Evolutionary conservation across 371 early-diverging fungal genomes (phyloP), one percentile per base, ranked within the genome.

Genomic region (Funneliformis caledonium): DNA sequence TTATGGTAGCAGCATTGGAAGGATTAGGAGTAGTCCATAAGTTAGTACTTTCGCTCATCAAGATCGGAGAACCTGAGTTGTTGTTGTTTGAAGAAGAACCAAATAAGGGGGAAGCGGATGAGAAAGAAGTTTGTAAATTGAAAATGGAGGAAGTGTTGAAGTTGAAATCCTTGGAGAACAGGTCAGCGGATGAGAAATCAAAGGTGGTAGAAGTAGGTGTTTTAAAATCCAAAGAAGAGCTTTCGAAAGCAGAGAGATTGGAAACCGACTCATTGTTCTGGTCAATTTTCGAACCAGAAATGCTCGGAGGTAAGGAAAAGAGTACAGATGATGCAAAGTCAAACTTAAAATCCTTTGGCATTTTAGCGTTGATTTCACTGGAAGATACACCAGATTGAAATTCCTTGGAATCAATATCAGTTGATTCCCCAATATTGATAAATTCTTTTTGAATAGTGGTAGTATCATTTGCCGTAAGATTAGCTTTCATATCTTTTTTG

Each of bases 101-200:
- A 73, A 56, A 50, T 48, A 72, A 72, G 52, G 72, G 72, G 70
- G 64, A 22, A 62, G 42, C 33, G 42, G 59, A 60, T 60, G 76
- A 75, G 48, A 61, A 60, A 37, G 76, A 60, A 37, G 42, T 77
- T 77, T 19, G 77, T 47, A 77, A 77, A 65, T 65, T 77, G 62
- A 77, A 77, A 77, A 77, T 77, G 50, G 77, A 48, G n/a, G 77
- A 65, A 43, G 77, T 60, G 60, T 56, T 60, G 61, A 75, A 56
- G 60, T 75, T 75, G 60, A 75, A 77, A 48, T 77, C 77, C 45
- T 77, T 77, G 22, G 77, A 37, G 45, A 77, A 77, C 33, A 77
- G 16, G 26, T 77, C 65, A 60, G 75, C 19, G 8, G 59, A 60
- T n/a, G 37, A 60, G 37, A 74, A 56, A 19, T 74, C 60, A 62